Conservation (phyloP, 2,329 filamentous ascomycete genomes). For the Colletotrichum somersetense region DNA sequence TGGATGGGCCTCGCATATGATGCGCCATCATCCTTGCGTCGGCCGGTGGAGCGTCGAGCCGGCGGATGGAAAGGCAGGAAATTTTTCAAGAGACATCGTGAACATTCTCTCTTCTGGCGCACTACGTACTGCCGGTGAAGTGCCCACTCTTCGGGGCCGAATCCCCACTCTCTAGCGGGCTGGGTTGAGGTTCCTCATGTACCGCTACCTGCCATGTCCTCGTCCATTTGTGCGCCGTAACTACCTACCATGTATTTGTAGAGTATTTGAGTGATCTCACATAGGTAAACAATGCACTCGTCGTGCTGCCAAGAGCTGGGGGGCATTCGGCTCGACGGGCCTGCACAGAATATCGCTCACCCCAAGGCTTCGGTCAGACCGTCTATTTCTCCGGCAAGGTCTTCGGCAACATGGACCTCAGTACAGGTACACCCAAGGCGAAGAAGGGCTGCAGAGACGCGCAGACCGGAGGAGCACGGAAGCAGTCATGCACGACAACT, state of each 20-base stretch:
- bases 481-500: conserved; percentile 1
- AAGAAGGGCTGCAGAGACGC: conserved; percentile 4
- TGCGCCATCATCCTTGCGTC: conserved; percentile 32
- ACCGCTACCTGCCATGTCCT: conserved; percentile 16
- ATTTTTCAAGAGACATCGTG: conserved; percentile 38
- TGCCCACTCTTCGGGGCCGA: conserved; percentile 33
- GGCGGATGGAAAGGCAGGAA: conserved; percentile 3
- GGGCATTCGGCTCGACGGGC: conserved; percentile 30
- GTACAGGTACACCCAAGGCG: background rate
- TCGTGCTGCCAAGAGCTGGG: conserved; percentile 2
- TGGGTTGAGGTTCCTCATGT: conserved; percentile 3
- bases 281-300: background rate
- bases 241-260: background rate
- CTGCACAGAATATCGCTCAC: conserved; percentile 38
- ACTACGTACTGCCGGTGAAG: conserved; percentile 2
- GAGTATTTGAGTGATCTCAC: background rate
- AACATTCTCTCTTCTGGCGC: conserved; percentile 30
- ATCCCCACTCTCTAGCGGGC: conserved; percentile 32
- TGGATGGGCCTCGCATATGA: background rate
- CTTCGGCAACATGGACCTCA: background rate
- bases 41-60: conserved; percentile 6
- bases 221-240: background rate
- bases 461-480: conserved; percentile 14
- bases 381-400: conserved; percentile 5
- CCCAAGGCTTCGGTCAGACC: conserved; percentile 10